A percentile compares a stretch with the other conserved stretches of the same genome.
Evolutionary conservation across 768 basidiomycete species (phyloP).

Genomic region (Mycena amicta): DNA sequence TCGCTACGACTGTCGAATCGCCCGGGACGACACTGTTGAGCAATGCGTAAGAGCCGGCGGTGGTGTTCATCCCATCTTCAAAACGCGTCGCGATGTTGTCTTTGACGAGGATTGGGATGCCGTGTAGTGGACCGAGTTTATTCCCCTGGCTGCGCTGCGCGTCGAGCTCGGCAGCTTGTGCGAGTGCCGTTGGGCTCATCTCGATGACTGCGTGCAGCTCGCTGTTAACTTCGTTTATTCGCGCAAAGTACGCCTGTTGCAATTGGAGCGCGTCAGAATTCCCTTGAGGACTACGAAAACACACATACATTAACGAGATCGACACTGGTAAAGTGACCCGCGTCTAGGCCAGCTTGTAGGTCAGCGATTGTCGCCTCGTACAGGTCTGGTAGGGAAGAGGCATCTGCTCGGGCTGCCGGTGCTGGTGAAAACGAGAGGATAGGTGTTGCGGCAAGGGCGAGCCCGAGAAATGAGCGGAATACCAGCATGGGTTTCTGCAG

Average conservation of each 20-base stretch:
- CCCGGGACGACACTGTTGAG: constrained; percentile 34
- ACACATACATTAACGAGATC: constrained; percentile 59
- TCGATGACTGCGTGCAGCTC: constrained; percentile 63
- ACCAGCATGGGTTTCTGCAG: no score
- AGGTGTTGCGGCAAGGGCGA: neutral
- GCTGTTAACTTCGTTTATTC: constrained; percentile 71
- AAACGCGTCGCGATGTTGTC: constrained; percentile 27
- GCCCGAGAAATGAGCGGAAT: no score
- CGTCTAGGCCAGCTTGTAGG: constrained; percentile 53
- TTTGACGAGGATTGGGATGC: constrained; percentile 56
- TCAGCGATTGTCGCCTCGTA: constrained; percentile 62
- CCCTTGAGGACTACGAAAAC: neutral
- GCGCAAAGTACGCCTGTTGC: constrained; percentile 61
- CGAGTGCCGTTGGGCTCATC: constrained; percentile 53
- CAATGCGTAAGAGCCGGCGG: constrained; percentile 41
- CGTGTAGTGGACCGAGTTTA: constrained; percentile 51
- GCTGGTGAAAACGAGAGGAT: neutral
- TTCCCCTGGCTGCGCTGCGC: constrained; percentile 44
- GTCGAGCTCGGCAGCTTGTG: constrained; percentile 54
- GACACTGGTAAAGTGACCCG: constrained; percentile 55
- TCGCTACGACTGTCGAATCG: constrained; percentile 37
- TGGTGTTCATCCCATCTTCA: constrained; percentile 41
- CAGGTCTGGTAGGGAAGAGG: constrained; percentile 58
- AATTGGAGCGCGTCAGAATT: constrained; percentile 1
- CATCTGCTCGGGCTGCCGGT: neutral